Evolutionary conservation across 805 yeast genomes (phyloP).

Genomic region (Teunomyces kruisii): DNA sequence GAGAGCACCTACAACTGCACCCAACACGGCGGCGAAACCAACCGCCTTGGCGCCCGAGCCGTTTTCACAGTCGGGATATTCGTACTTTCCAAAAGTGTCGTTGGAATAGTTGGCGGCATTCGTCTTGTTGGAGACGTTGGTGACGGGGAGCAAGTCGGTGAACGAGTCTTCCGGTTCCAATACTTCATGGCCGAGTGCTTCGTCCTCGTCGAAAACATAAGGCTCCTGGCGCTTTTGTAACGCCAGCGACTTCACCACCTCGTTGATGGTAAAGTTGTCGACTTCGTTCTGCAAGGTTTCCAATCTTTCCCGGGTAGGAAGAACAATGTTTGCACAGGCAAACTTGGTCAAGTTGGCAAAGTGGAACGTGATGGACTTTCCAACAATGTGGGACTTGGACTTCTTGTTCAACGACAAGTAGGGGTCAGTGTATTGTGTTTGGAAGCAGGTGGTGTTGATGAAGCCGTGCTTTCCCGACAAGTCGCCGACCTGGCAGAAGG

Average conservation of each 20-base stretch:
- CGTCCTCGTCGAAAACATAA: conserved; percentile 11
- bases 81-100: conserved; percentile 6
- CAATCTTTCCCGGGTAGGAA: conserved; percentile 14
- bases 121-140: neutral
- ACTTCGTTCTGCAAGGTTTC: conserved; percentile 7
- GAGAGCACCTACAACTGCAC: conserved; percentile 11
- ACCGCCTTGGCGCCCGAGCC: conserved; percentile 9
- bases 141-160: neutral
- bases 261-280: neutral
- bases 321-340: conserved; percentile 61
- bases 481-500: conserved; percentile 70
- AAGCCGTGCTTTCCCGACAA: conserved; percentile 77
- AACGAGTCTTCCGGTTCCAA: neutral
- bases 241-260: neutral
- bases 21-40: conserved; percentile 11
- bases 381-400: conserved; percentile 59
- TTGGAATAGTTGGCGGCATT: conserved; percentile 7
- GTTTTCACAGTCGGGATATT: conserved; percentile 12
- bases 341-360: conserved; percentile 53
- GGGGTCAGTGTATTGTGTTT: conserved; percentile 61
- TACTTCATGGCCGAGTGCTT: conserved; percentile 8
- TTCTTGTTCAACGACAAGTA: conserved; percentile 60
- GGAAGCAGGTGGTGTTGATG: conserved; percentile 69
- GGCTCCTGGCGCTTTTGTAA: conserved; percentile 4
- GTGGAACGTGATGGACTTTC: conserved; percentile 54